A percentile compares a stretch with the other conserved stretches of the same genome.
Evolutionary conservation across 2,329 filamentous ascomycete species (phyloP).

Genomic region (Sporothrix globosa): DNA sequence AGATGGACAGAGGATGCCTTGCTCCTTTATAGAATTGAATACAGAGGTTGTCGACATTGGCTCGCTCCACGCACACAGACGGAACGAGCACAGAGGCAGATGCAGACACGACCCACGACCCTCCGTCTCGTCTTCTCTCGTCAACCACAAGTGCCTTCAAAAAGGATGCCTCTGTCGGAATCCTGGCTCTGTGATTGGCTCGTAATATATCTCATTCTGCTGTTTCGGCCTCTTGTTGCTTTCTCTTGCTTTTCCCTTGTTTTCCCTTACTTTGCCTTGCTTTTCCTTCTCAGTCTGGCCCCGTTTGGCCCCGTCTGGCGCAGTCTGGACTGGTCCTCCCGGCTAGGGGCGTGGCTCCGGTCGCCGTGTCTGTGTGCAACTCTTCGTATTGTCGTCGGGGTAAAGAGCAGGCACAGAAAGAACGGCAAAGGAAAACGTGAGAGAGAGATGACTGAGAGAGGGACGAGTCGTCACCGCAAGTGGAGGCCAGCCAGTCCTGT

Average conservation of each 20-base stretch:
- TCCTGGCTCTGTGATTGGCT: slow-evolving; percentile 23
- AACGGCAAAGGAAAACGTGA: not conserved
- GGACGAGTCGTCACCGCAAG: slow-evolving; percentile 13
- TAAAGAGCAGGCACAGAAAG: not conserved
- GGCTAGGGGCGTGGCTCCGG: not conserved
- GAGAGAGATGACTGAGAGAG: not conserved
- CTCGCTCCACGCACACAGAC: not conserved
- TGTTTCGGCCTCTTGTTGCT: slow-evolving; percentile 6
- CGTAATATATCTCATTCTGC: slow-evolving; percentile 29
- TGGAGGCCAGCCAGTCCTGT: not conserved
- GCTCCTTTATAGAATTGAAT: not conserved
- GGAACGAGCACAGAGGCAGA: not conserved
- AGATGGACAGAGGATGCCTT: slow-evolving; percentile 1
- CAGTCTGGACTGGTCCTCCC: not conserved
- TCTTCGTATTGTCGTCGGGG: slow-evolving; percentile 19
- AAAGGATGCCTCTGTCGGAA: not conserved
- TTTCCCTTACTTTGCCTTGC: too few relatives aligned
- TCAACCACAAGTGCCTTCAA: not conserved
- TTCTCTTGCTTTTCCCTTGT: not conserved
- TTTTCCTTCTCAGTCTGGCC: not conserved
- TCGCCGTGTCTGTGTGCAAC: slow-evolving; percentile 3
- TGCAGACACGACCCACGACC: too few relatives aligned
- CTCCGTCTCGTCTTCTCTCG: not conserved
- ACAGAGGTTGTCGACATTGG: not conserved
- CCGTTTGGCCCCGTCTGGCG: not conserved